A percentile compares a stretch with the other conserved stretches of the same genome.
Evolutionary conservation across 176 grass and related monocot species (phyloP).

Genomic region (Avena insularis): DNA sequence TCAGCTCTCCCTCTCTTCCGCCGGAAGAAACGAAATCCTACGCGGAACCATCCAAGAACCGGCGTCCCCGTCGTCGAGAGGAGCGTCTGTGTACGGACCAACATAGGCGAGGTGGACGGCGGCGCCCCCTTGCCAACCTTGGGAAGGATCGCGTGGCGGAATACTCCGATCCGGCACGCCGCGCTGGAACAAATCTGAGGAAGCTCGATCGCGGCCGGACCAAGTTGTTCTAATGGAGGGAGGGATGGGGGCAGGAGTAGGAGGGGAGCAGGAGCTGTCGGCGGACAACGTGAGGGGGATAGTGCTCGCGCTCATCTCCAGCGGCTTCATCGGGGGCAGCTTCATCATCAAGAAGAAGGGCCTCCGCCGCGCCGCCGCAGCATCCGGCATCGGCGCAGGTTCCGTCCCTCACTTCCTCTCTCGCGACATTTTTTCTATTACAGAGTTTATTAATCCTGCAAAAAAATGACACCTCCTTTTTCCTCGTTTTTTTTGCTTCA

Average conservation of each 20-base stretch:
- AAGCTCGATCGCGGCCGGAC: not conserved
- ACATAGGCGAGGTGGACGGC: too few species aligned
- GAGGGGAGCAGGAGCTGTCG: constrained; percentile 57
- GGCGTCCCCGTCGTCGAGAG: not conserved
- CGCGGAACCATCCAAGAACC: constrained; percentile 24
- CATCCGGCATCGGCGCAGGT: constrained; percentile 92
- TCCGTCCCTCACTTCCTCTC: not conserved
- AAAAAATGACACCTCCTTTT: not conserved
- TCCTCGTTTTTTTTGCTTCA: not conserved
- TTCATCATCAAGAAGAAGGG: constrained; percentile 99
- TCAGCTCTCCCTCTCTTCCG: constrained; percentile 15
- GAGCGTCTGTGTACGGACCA: not conserved
- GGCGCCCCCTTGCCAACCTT: too few species aligned
- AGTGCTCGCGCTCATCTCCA: constrained; percentile 78
- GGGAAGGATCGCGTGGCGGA: not conserved
- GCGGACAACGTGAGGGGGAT: constrained; percentile 90
- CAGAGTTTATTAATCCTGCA: too few species aligned
- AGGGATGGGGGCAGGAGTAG: constrained; percentile 23
- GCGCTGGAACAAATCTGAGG: constrained; percentile 26
- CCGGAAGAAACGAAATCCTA: constrained; percentile 24
- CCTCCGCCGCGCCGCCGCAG: constrained; percentile 76
- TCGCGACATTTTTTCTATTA: not conserved
- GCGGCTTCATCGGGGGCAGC: constrained; percentile 94
- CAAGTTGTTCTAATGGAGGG: not conserved
- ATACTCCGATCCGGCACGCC: not conserved